Evolutionary conservation across 371 early-diverging fungal genomes (phyloP), one percentile per base, ranked within the genome.

Genomic region (Mucor racemosus): DNA sequence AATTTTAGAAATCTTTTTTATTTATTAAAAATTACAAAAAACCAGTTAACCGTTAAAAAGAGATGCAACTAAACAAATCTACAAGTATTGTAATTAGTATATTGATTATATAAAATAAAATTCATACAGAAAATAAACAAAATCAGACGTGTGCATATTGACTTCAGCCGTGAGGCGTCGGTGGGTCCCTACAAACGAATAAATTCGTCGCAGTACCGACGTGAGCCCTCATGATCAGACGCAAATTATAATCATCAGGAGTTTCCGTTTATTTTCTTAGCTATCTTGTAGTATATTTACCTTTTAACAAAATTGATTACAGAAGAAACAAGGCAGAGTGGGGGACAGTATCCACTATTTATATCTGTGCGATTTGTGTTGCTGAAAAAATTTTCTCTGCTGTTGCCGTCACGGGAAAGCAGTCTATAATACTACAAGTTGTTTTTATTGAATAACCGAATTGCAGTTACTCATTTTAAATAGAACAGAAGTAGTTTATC

Each of bases 231-330:
- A 67, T 48, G 53, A n/a, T 53, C 68, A 68, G 68, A 68, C 68
- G 68, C 68, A 68, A 68, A 68, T 68, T 68, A 68, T 48, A 56
- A 36, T 68, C 68, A 68, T 68, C 68, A 62, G 53, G 35, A 57
- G 35, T 14, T 15, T 36, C 33, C 13, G 14, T 13, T 40, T 21
- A 26, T 33, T 33, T 54, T 54, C 54, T 34, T 31, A 5, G 10
- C 14, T 31, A 33, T 31, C 7, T 54, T 33, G 1, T 0, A 10
- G 31, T 34, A 34, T 54, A 54, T 33, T 54, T 54, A 54, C 54
- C 54, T 54, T 54, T 54, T 54, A 15, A 13, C 33, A 34, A 14
- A 3, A 54, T 4, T 54, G 54, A 54, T 54, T 33, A 14, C 5
- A 10, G 15, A 57, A 57, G 38, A 56, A 38, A 61, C 9, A 65